Base-by-base conservation (phyloP, 257 asterid species). In the Sherardia arvensis region DNA sequence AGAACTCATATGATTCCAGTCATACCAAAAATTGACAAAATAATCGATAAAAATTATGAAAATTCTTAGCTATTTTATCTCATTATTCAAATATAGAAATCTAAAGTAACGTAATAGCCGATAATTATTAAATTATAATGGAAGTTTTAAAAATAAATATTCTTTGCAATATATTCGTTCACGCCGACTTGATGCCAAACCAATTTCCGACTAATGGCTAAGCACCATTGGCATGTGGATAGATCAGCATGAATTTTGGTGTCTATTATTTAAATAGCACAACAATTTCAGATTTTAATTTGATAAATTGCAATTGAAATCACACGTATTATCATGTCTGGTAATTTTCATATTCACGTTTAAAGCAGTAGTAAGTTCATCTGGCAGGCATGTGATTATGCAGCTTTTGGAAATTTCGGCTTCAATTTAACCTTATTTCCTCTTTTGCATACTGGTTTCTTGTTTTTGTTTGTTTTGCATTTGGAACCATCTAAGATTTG, bases 351-450 rank as follows among this genome's bases (percentile, higher is more conserved):
- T 64, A 64, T 66, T 69, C 60, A 65, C 66, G 53, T 68, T 64
- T 64, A 71, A 73, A 69, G 68, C 67, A 62, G 21, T 15, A 28
- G 9, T 76, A 7, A 38, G 47, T 80, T 76, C 63, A 59, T 68
- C 68, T 71, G 83, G 64, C 69, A 70, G 33, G 69, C 86, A 81
- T 76, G 86, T 78, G 86, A 71, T 59, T 59, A 36, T 54, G 80
- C 84, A 78, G 82, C 81, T 65, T 28, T 81, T 78, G 33, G 65
- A 59, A n/a, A 62, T 43, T 66, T 20, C 33, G 48, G 28, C 22
- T 22, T 21, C 69, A 40, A 10, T 26, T 21, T 18, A 23, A 25
- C 22, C 25, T 36, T 36, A 25, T 36, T 61, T 7, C 45, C 45
- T 34, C 25, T 38, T 55, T 49, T 25, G 7, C 1, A 23, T 32